Evolutionary conservation across 345 rosid species (phyloP).

Genomic region (Gossypium australe): DNA sequence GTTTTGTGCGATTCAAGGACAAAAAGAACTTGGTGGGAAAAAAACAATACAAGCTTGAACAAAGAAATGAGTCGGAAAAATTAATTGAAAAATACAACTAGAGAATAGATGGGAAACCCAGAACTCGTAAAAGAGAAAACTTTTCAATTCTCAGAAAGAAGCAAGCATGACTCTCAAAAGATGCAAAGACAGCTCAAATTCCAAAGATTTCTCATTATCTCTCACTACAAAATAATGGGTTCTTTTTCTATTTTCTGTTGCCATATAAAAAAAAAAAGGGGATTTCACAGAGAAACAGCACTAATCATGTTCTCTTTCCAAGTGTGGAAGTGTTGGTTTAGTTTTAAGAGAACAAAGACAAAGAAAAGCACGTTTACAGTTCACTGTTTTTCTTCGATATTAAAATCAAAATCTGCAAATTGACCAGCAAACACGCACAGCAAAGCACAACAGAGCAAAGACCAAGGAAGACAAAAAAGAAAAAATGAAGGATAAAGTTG

Average conservation of each 20-base stretch:
- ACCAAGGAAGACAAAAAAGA: not conserved
- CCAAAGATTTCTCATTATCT: constrained; percentile 35
- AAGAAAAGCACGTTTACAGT: constrained; percentile 55
- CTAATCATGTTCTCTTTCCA: constrained; percentile 52
- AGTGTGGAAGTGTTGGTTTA: constrained; percentile 43
- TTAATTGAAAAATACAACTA: constrained; percentile 4
- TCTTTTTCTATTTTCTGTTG: not conserved
- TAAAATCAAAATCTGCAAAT: constrained; percentile 21
- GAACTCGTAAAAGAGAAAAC: constrained; percentile 8
- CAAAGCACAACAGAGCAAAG: constrained; percentile 44
- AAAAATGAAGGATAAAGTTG: not conserved
- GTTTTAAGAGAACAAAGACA: constrained; percentile 28
- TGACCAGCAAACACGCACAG: constrained; percentile 26
- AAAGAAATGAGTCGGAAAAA: constrained; percentile 11
- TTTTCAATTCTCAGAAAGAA: constrained; percentile 31
- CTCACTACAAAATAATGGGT: constrained; percentile 1
- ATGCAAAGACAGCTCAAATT: constrained; percentile 55
- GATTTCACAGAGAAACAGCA: constrained; percentile 20
- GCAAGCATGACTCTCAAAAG: constrained; percentile 77
- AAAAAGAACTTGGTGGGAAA: constrained; percentile 3
- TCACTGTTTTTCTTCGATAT: constrained; percentile 33
- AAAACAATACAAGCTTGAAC: not conserved
- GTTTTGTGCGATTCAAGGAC: constrained; percentile 38
- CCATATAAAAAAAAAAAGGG: not conserved
- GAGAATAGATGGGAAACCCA: constrained; percentile 20